Percentiles rank a stretch among this genome's conserved stretches.
Evolutionary conservation across 306 rosid genomes (phyloP).

Genomic region (Dicorynia guianensis): DNA sequence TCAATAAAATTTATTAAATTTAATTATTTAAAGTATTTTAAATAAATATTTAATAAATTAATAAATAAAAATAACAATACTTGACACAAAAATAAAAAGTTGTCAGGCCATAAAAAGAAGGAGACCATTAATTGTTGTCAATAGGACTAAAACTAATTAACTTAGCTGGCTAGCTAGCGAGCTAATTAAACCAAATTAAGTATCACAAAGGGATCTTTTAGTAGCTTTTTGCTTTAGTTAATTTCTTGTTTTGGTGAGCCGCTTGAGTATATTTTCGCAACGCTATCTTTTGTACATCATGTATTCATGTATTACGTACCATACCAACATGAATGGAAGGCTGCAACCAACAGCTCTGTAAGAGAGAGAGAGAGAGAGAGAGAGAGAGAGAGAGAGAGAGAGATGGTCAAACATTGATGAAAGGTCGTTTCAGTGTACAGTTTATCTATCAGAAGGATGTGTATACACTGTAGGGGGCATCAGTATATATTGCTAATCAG

Average conservation of each 20-base stretch:
- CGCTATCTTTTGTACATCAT: neutral
- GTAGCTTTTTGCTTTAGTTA: neutral
- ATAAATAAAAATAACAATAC: too few relatives aligned
- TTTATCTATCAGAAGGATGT: conserved; percentile 52
- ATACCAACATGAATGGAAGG: conserved; percentile 38
- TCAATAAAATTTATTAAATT: too few relatives aligned
- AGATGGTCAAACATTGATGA: conserved; percentile 59
- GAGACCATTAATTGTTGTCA: neutral
- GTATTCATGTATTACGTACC: conserved; percentile 4
- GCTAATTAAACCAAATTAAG: too few relatives aligned
- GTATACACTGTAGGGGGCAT: conserved; percentile 50
- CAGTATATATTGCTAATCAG: conserved; percentile 53
- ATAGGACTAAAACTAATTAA: neutral
- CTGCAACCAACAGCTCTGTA: conserved; percentile 28
- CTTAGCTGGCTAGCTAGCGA: too few relatives aligned
- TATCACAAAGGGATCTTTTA: too few relatives aligned
- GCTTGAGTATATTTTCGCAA: neutral
- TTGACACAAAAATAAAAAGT: too few relatives aligned
- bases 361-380: conserved; percentile 9
- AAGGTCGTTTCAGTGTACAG: conserved; percentile 73
- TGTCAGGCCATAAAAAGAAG: too few relatives aligned
- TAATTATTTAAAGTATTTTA: too few relatives aligned
- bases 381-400: conserved; percentile 26
- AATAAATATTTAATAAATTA: too few relatives aligned
- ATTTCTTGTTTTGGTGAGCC: too few relatives aligned